Evolutionary conservation across 108 stramenopile genomes (phyloP), one percentile per base, ranked within the genome.

Genomic region (Discostella stelligeroides): DNA sequence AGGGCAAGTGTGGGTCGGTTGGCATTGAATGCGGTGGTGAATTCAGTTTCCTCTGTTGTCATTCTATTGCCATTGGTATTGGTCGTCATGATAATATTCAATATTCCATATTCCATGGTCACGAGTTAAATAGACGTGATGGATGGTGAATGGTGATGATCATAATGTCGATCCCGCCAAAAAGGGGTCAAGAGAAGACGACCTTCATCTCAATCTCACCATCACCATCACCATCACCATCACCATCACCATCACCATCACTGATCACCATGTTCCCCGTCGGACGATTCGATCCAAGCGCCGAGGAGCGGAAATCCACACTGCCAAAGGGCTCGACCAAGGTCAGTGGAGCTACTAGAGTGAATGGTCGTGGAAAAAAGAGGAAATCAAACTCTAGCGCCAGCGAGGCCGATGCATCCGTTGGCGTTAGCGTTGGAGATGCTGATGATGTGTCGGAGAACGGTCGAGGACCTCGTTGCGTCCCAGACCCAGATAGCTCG

Each of bases 21-120:
- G 8, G n/a, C 51, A 66, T 88, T 85, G 76, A 88, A 88, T n/a
- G 75, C 87, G 46, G 63, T 74, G 41, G 80, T 85, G 68, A 88
- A 88, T 13, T 28, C 15, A 10, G 75, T 60, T 63, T 78, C 80
- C 46, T 83, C 65, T 21, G 82, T 73, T 42, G 79, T 76, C 72
- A 80, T 63, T 15, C 13, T 61, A 4, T 25, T n/a, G 11, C 29
- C 37, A 17, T 13, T 45, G 43, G 43, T 9, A 7, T 6, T 29
- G 54, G 34, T 34, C 34, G 6, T 34, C 34, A 34, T 34, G 5
- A 6, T 34, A n/a, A n/a, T n/a, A n/a, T n/a, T n/a, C n/a, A n/a
- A n/a, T n/a, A n/a, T n/a, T n/a, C n/a, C n/a, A n/a, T n/a, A n/a
- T n/a, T n/a, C n/a, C 34, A 34, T 34, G 34, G 34, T 34, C 34